A percentile compares a stretch with the other conserved stretches of the same genome.
These are phyloP conservation scores for Heterobasidion occidentale DNA, from an alignment of 1,284 basidiomycete genomes.

Conservation along the genomic window DNA sequence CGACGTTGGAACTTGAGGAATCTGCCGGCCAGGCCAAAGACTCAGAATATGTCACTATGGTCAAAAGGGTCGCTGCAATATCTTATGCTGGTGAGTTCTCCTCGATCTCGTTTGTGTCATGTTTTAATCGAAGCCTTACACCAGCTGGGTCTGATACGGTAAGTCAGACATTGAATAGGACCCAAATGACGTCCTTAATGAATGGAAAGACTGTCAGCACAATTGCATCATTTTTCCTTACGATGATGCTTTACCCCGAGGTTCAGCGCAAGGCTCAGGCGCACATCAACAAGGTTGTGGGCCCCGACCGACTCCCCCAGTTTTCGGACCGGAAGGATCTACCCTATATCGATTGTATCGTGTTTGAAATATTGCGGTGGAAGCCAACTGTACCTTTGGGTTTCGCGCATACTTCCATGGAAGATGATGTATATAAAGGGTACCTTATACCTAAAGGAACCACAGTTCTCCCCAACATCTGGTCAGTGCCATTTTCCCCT, in stretches of 20 bases:
- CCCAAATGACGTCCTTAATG: not conserved
- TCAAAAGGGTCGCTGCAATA: not conserved
- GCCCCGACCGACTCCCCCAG: not conserved
- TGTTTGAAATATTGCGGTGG: constrained; percentile 14
- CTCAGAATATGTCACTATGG: not conserved
- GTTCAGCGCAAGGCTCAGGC: not conserved
- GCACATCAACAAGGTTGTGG: constrained; percentile 1
- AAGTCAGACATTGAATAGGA: constrained; percentile 2
- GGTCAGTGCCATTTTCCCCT: constrained; percentile 17
- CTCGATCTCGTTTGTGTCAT: not conserved
- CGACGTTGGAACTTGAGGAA: not conserved
- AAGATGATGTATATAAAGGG: constrained; percentile 35
- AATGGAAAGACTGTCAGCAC: constrained; percentile 9
- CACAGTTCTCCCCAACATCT: constrained; percentile 33
- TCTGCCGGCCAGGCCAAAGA: not conserved
- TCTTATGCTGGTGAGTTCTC: constrained; percentile 8
- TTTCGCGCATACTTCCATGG: constrained; percentile 1
- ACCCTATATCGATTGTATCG: not conserved
- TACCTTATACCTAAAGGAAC: constrained; percentile 35
- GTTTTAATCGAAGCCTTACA: not conserved
- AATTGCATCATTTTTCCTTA: not conserved
- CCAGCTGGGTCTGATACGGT: constrained; percentile 4
- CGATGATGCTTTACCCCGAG: constrained; percentile 2
- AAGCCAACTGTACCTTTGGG: constrained; percentile 7
- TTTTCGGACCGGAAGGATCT: not conserved